These are phyloP conservation scores for Debaryomyces sp. DNA, from an alignment of 1,139 yeast genomes.

Conservation along the genomic window DNA sequence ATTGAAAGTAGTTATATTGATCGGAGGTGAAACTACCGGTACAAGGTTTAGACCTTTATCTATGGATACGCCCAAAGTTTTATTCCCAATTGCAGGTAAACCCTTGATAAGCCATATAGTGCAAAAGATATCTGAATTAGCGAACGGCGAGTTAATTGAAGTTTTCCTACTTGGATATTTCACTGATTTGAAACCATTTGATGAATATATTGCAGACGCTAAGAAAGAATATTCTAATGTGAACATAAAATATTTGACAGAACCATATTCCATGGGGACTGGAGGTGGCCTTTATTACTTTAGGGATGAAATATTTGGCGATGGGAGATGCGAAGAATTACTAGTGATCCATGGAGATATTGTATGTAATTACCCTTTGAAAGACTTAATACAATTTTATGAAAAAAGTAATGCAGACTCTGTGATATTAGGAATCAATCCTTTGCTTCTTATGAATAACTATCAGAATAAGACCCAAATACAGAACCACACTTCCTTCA, in stretches of 20 bases:
- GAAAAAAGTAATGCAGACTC: constrained; percentile 43
- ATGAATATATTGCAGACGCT: constrained; percentile 47
- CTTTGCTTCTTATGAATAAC: constrained; percentile 19
- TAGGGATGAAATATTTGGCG: constrained; percentile 49
- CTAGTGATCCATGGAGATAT: constrained; percentile 66
- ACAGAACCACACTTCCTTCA: constrained; percentile 9
- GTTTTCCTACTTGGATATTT: constrained; percentile 61
- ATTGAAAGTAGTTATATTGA: constrained; percentile 25
- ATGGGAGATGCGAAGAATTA: constrained; percentile 33
- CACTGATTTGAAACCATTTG: constrained; percentile 51
- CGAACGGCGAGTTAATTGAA: constrained; percentile 39
- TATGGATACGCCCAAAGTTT: constrained; percentile 59
- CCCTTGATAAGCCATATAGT: constrained; percentile 60
- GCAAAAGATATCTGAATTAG: constrained; percentile 46
- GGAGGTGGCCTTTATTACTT: constrained; percentile 69
- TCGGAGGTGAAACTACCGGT: constrained; percentile 67
- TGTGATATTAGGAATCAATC: constrained; percentile 56
- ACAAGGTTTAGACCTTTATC: constrained; percentile 66
- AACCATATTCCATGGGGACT: constrained; percentile 63
- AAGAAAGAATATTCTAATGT: constrained; percentile 45
- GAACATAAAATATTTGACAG: constrained; percentile 53
- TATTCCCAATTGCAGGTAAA: constrained; percentile 66
- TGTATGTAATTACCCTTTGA: constrained; percentile 59
- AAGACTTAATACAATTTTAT: constrained; percentile 37
- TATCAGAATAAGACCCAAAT: constrained; percentile 14